phyloP scores from a whole-genome alignment of 495 filamentous ascomycete species.

The Aspergillus heteromorphus region DNA sequence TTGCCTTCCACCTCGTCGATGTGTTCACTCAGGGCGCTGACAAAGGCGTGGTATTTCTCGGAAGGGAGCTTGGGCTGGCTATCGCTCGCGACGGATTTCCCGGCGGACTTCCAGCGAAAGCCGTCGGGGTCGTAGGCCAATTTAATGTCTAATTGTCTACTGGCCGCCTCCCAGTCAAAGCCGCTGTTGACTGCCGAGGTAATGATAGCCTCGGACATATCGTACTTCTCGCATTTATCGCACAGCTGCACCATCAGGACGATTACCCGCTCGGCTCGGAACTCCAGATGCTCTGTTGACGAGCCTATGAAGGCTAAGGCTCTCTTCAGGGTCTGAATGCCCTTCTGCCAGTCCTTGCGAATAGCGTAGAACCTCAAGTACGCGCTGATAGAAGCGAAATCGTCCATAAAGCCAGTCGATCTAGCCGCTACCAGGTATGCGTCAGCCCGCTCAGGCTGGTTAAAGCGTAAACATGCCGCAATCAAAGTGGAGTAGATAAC shows the following conservation, averaged over 20 bases:
- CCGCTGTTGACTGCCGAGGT: constrained; percentile 34
- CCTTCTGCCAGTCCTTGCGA: constrained; percentile 35
- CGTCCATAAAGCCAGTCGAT: constrained; percentile 35
- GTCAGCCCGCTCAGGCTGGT: constrained; percentile 41
- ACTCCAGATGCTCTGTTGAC: constrained; percentile 23
- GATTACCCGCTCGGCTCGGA: constrained; percentile 29
- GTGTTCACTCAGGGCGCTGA: constrained; percentile 21
- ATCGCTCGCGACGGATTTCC: constrained; percentile 9
- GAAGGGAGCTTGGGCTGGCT: constrained; percentile 19
- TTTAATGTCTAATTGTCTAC: constrained; percentile 24
- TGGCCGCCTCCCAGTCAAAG: constrained; percentile 24
- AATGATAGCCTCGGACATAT: constrained; percentile 31
- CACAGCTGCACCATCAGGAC: constrained; percentile 37
- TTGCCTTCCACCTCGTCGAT: constrained; percentile 19
- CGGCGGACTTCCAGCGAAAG: constrained; percentile 27
- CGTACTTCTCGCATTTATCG: constrained; percentile 27
- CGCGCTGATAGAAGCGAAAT: constrained; percentile 30
- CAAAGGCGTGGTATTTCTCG: constrained; percentile 37
- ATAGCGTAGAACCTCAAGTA: constrained; percentile 39
- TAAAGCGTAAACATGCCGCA: constrained; percentile 32
- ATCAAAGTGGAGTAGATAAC: constrained; percentile 35
- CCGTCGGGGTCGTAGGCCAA: constrained; percentile 20
- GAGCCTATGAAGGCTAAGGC: constrained; percentile 32
- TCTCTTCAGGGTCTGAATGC: constrained; percentile 28
- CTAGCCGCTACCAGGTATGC: constrained; percentile 38